phyloP scores from a whole-genome alignment of 495 filamentous ascomycete genomes.

The Aspergillus leporis region DNA sequence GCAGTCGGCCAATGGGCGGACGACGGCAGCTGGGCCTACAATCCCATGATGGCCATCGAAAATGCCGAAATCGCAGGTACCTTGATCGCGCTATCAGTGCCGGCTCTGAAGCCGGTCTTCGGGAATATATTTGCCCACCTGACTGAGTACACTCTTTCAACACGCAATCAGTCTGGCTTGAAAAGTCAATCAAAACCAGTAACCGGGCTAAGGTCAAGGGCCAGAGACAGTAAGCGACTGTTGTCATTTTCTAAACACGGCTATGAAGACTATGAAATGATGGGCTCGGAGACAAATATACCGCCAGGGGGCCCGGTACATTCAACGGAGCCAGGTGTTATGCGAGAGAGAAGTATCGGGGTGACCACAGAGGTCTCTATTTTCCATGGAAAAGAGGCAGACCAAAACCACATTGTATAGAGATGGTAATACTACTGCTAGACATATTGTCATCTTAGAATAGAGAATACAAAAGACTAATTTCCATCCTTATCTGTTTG shows the following conservation, averaged over 20 bases:
- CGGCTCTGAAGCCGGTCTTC: slow-evolving; percentile 45
- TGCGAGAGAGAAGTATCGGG: background rate
- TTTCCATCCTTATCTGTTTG: background rate
- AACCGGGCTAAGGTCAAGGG: slow-evolving; percentile 16
- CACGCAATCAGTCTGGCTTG: slow-evolving; percentile 25
- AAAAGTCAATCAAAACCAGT: slow-evolving; percentile 22
- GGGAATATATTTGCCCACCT: slow-evolving; percentile 30
- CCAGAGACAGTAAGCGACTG: slow-evolving; percentile 27
- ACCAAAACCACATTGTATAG: background rate
- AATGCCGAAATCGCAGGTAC: slow-evolving; percentile 46
- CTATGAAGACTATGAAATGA: slow-evolving; percentile 33
- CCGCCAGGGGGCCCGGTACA: background rate
- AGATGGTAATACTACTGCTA: background rate
- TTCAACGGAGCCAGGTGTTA: background rate
- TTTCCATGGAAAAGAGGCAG: background rate
- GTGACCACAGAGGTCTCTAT: background rate
- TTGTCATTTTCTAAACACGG: slow-evolving; percentile 26
- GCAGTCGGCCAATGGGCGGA: slow-evolving; percentile 38
- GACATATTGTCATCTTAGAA: background rate
- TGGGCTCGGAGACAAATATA: slow-evolving; percentile 22
- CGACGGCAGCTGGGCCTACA: slow-evolving; percentile 47
- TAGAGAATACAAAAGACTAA: background rate
- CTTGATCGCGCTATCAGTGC: slow-evolving; percentile 46
- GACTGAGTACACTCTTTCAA: slow-evolving; percentile 25
- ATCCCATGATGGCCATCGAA: slow-evolving; percentile 46